Evolutionary conservation across 306 rosid genomes (phyloP).

Genomic region (Citrullus colocynthis): DNA sequence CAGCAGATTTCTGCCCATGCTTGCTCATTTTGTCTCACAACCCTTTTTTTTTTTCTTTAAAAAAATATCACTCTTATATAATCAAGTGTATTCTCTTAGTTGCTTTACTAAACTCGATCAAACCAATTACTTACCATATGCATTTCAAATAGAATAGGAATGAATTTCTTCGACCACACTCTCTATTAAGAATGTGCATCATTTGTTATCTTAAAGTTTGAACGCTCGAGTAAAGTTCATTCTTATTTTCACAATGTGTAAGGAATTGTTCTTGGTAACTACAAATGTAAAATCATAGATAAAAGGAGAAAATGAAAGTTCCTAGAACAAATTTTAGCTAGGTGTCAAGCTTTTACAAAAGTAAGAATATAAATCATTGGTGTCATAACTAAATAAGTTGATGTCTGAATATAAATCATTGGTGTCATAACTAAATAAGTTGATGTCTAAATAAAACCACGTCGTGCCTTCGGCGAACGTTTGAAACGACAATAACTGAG

Average conservation of each 20-base stretch:
- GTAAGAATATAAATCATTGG: background rate
- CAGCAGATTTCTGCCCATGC: slow-evolving; percentile 40
- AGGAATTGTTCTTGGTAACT: background rate
- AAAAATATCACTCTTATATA: background rate
- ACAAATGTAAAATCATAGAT: background rate
- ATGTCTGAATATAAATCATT: no score
- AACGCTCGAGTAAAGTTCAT: background rate
- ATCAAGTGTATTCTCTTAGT: background rate
- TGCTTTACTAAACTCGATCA: no score
- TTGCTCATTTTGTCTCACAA: slow-evolving; percentile 34
- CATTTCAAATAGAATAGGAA: background rate
- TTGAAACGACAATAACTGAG: background rate
- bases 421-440: no score
- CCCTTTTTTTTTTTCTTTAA: background rate
- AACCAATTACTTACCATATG: no score
- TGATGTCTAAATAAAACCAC: background rate
- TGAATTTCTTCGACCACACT: no score
- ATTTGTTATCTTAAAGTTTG: no score
- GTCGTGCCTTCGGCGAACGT: no score
- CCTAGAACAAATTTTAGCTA: background rate
- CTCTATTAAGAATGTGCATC: no score
- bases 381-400: background rate
- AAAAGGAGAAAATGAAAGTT: background rate
- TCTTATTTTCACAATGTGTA: background rate
- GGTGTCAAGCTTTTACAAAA: background rate